These are phyloP conservation scores for Rauvolfia tetraphylla DNA, from an alignment of 257 asterid species.

Conservation along the genomic window DNA sequence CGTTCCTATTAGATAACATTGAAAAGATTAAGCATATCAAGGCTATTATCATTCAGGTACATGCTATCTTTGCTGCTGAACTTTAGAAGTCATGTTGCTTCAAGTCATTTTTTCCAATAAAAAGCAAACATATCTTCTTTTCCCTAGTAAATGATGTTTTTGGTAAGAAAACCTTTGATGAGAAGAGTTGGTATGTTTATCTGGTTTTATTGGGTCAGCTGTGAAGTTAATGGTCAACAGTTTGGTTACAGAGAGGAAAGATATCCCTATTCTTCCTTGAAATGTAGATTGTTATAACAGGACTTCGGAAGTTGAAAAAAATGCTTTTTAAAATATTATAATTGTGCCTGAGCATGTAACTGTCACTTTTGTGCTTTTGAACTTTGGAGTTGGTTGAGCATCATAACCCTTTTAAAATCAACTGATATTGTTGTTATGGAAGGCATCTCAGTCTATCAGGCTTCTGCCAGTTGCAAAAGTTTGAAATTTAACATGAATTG, in stretches of 20 bases:
- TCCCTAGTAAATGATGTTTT: not conserved
- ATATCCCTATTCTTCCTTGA: too few species aligned
- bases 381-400: not conserved
- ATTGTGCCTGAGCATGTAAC: not conserved
- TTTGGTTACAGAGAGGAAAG: not conserved
- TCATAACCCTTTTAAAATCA: not conserved
- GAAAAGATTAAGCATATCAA: constrained; percentile 82
- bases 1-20: constrained; percentile 77
- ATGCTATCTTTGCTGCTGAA: constrained; percentile 15
- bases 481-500: not conserved
- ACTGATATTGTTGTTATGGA: not conserved
- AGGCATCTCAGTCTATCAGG: not conserved
- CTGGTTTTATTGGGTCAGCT: not conserved
- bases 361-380: not conserved
- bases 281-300: too few species aligned
- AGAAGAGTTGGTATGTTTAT: not conserved
- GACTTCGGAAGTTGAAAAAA: too few species aligned
- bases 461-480: not conserved
- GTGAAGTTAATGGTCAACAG: constrained; percentile 1
- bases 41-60: constrained; percentile 88
- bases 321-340: not conserved
- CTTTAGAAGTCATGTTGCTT: not conserved
- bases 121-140: not conserved
- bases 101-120: not conserved
- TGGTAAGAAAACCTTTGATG: constrained; percentile 7